Percentiles rank a stretch among this genome's conserved stretches.
Conservation (phyloP, 805 yeast species). For the Wickerhamomyces alni region DNA sequence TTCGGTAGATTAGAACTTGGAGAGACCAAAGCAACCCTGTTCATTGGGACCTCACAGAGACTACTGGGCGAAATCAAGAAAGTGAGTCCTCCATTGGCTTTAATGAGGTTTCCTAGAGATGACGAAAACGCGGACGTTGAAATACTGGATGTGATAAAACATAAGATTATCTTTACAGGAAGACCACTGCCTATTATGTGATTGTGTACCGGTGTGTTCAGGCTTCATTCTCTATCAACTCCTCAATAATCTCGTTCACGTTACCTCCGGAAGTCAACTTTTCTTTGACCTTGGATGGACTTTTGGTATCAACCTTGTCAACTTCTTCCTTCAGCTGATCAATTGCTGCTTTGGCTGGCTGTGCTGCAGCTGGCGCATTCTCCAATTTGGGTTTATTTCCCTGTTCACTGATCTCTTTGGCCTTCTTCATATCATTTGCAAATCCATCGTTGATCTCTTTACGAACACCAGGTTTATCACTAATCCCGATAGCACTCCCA, state of each 20-base stretch:
- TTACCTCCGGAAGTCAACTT: conserved; percentile 8
- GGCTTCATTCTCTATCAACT: conserved; percentile 8
- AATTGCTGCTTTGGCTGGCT: conserved; percentile 21
- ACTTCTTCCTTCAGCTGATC: conserved; percentile 14
- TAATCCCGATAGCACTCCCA: conserved; percentile 6
- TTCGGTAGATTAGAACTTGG: conserved; percentile 46
- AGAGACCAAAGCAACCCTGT: conserved; percentile 46
- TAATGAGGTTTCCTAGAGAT: conserved; percentile 40
- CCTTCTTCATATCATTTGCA: conserved; percentile 1
- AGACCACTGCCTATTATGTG: conserved; percentile 78
- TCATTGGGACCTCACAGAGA: conserved; percentile 65
- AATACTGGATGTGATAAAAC: conserved; percentile 52
- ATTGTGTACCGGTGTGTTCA: conserved; percentile 6
- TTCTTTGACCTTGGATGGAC: conserved; percentile 4
- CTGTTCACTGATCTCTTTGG: background rate
- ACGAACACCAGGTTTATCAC: conserved; percentile 22
- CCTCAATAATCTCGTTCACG: conserved; percentile 14
- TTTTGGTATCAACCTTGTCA: conserved; percentile 2
- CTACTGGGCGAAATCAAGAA: conserved; percentile 54
- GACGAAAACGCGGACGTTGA: conserved; percentile 29
- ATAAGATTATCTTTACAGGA: conserved; percentile 55
- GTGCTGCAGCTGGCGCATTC: conserved; percentile 17
- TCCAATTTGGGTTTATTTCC: background rate
- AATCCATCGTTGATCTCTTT: conserved; percentile 11
- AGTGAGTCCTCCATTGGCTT: conserved; percentile 60